Percentiles rank a stretch among this genome's conserved stretches.
Conservation (phyloP, 768 basidiomycete genomes). For the Suillus weaverae region DNA sequence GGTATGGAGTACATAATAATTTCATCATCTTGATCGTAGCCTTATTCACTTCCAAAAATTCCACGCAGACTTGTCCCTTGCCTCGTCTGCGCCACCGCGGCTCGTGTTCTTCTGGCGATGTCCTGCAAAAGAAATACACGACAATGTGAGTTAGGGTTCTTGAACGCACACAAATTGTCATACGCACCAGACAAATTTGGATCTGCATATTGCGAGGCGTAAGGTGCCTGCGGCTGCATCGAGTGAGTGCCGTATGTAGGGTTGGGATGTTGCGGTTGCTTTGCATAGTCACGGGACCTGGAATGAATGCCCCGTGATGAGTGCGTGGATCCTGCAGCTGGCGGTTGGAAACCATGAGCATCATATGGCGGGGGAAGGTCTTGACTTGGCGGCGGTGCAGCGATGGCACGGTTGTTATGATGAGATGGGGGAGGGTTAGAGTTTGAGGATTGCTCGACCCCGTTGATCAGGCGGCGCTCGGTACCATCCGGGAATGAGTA, state of each 20-base stretch:
- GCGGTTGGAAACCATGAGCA: neutral
- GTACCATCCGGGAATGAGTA: constrained; percentile 67
- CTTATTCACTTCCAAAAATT: constrained; percentile 10
- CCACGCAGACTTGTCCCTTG: constrained; percentile 13
- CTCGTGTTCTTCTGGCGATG: constrained; percentile 1
- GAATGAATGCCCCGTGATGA: neutral
- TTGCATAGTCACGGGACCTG: neutral
- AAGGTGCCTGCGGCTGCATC: neutral
- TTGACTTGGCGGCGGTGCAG: neutral
- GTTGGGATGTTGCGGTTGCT: neutral
- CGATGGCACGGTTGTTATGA: constrained; percentile 1
- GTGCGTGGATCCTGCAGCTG: neutral
- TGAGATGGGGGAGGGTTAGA: constrained; percentile 17
- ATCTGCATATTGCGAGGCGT: neutral
- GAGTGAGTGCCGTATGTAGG: neutral
- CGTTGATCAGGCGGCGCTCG: constrained; percentile 66
- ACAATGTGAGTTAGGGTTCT: neutral
- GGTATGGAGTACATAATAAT: constrained; percentile 10
- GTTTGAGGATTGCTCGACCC: constrained; percentile 44
- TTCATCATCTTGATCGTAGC: neutral
- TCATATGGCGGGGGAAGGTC: constrained; percentile 25
- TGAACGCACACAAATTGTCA: neutral
- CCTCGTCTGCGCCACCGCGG: constrained; percentile 9
- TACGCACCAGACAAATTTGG: neutral
- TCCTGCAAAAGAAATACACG: neutral